Conservation (phyloP, 345 rosid genomes). For the Eucalyptus fibrosa region DNA sequence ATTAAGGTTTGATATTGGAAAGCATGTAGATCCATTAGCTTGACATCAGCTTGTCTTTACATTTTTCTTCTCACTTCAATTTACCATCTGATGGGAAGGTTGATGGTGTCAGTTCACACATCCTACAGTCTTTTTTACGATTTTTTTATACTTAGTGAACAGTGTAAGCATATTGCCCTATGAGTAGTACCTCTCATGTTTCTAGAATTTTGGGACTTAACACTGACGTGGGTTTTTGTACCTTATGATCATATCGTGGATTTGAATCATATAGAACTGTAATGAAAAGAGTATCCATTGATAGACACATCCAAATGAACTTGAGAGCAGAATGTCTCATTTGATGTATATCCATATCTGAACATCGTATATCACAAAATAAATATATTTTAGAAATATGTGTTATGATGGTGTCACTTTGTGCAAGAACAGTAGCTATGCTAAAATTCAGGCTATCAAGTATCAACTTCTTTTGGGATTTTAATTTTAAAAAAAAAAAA, state of each 20-base stretch:
- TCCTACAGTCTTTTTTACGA: not conserved
- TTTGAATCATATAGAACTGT: not conserved
- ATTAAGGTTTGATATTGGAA: slow-evolving; percentile 48
- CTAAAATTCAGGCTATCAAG: not conserved
- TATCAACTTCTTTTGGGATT: not conserved
- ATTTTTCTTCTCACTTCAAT: not conserved
- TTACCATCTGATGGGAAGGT: not conserved
- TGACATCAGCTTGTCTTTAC: not conserved
- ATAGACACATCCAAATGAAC: not conserved
- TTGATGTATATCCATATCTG: not conserved
- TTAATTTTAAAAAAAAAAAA: not conserved
- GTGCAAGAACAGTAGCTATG: not conserved
- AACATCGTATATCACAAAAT: not conserved
- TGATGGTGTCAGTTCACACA: not conserved
- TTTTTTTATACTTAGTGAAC: not conserved
- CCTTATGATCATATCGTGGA: not conserved
- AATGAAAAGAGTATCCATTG: not conserved
- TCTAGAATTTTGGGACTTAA: not conserved
- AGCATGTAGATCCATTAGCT: not conserved
- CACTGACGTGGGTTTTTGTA: not conserved
- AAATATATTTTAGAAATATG: not conserved
- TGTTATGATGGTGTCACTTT: not conserved
- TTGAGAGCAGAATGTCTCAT: not conserved
- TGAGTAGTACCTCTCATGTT: not conserved
- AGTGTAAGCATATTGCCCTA: not conserved